Evolutionary conservation across 2,329 filamentous ascomycete species (phyloP), one percentile per base, ranked within the genome.

Genomic region (Sarocladium oryzae): DNA sequence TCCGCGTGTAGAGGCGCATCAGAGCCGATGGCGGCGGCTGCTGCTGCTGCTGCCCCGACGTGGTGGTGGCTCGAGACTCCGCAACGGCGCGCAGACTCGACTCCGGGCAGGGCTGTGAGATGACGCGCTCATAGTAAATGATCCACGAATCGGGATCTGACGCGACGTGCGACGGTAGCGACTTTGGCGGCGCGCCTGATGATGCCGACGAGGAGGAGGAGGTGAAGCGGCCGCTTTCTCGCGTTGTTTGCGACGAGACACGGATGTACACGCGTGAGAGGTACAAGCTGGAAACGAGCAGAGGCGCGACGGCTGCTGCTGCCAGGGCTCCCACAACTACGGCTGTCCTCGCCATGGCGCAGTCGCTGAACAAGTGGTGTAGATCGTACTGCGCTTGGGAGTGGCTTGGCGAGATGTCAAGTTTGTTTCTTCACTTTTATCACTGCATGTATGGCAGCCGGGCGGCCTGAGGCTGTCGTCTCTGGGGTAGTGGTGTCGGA

Each of bases 111-210:
- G 61, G 58, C 1, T 54, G 23, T 2, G 63, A 65, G 13, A 58
- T 50, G 48, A 63, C 56, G 21, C 62, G 59, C 50, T 66, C 63
- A 50, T 61, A 63, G 8, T 58, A 52, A 15, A 66, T 54, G 23
- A 64, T 50, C 60, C 61, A 65, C 4, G 26, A 24, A 13, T 48
- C 43, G 4, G 43, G 43, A 26, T 48, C 43, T 13, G 43, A 32
- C 13, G 26, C 28, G 26, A 48, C 26, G 11, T 30, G 28, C 3
- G 43, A 21, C 20, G 43, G 43, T 4, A 48, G 43, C 10, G 43
- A 48, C 28, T 48, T 48, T 48, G 43, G 43, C 16, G n/a, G 7
- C 5, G 7, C 18, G 24, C 15, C n/a, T 6, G 23, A 26, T 7
- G 7, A 5, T 6, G 23, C 20, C 7, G 7, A 5, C 10, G 40